phyloP scores from a whole-genome alignment of 768 basidiomycete species.

The Suillus americanus region DNA sequence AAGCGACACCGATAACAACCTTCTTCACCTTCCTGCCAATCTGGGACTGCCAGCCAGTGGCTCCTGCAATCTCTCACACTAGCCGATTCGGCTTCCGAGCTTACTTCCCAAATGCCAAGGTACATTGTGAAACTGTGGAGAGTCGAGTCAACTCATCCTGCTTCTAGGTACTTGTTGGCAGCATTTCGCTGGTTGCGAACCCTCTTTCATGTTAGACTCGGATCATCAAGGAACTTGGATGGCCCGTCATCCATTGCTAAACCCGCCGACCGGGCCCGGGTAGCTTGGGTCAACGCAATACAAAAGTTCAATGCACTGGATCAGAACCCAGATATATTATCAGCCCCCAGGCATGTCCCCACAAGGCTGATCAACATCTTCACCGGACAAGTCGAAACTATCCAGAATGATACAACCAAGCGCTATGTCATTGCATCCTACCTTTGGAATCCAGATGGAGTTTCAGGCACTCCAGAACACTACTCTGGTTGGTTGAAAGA shows the following conservation, averaged over 20 bases:
- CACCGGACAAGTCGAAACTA: not conserved
- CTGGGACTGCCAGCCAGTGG: not conserved
- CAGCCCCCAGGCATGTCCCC: not conserved
- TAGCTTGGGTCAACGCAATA: not conserved
- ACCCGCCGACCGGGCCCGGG: not conserved
- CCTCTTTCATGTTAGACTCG: not conserved
- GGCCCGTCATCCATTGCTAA: not conserved
- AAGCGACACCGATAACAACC: not conserved
- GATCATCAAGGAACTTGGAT: not conserved
- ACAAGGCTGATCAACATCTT: slow-evolving; percentile 1
- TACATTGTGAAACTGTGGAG: not conserved
- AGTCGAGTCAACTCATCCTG: not conserved
- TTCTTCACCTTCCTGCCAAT: not conserved
- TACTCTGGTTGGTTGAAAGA: not conserved
- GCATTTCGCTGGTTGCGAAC: not conserved
- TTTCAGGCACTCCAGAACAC: not conserved
- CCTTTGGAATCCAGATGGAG: not conserved
- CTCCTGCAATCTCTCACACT: too few relatives aligned
- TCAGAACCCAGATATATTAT: not conserved
- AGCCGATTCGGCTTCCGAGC: too few relatives aligned
- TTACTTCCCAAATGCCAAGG: not conserved
- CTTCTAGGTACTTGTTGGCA: not conserved
- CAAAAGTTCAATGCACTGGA: not conserved
- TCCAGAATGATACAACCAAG: not conserved
- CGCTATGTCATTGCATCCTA: slow-evolving; percentile 3